A percentile compares a stretch with the other conserved stretches of the same genome.
Conservation (phyloP, 352 stramenopile species). For the Globisporangium spinosum region DNA sequence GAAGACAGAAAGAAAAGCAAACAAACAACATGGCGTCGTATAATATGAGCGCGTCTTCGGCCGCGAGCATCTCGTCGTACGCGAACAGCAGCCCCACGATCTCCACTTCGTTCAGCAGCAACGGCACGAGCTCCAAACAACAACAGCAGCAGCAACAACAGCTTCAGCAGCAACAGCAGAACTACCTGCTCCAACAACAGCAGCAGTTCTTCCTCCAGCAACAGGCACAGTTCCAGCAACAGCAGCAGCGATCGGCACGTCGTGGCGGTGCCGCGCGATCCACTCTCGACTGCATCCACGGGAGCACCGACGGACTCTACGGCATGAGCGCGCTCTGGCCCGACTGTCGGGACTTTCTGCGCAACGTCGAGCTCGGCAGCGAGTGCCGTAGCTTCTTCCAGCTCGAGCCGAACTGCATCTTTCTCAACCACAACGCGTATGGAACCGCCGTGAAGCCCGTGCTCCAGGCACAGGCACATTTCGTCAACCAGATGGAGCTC, state of each 20-base stretch:
- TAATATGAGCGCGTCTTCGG: slow-evolving; percentile 14
- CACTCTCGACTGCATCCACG: neutral
- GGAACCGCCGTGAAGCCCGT: slow-evolving; percentile 71
- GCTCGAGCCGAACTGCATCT: slow-evolving; percentile 71
- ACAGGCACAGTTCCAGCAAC: slow-evolving; percentile 13
- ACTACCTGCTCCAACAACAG: slow-evolving; percentile 4
- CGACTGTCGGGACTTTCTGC: slow-evolving; percentile 54
- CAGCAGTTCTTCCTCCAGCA: slow-evolving; percentile 17
- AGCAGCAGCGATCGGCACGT: slow-evolving; percentile 13
- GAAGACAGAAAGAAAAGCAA: neutral
- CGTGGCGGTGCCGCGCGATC: neutral
- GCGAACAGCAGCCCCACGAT: slow-evolving; percentile 6
- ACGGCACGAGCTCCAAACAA: slow-evolving; percentile 18
- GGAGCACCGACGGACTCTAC: slow-evolving; percentile 14
- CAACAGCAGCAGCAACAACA: slow-evolving; percentile 18
- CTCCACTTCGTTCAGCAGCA: neutral
- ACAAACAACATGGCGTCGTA: slow-evolving; percentile 26
- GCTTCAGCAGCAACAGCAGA: slow-evolving; percentile 18
- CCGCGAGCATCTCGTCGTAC: slow-evolving; percentile 16
- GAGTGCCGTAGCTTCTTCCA: slow-evolving; percentile 76
- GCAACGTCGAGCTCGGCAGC: slow-evolving; percentile 54
- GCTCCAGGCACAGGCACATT: slow-evolving; percentile 78
- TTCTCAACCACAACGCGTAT: slow-evolving; percentile 84
- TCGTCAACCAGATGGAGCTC: slow-evolving; percentile 87
- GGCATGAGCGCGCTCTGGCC: slow-evolving; percentile 75